phyloP scores from a whole-genome alignment of 352 stramenopile species.

The Phytophthora colocasiae region DNA sequence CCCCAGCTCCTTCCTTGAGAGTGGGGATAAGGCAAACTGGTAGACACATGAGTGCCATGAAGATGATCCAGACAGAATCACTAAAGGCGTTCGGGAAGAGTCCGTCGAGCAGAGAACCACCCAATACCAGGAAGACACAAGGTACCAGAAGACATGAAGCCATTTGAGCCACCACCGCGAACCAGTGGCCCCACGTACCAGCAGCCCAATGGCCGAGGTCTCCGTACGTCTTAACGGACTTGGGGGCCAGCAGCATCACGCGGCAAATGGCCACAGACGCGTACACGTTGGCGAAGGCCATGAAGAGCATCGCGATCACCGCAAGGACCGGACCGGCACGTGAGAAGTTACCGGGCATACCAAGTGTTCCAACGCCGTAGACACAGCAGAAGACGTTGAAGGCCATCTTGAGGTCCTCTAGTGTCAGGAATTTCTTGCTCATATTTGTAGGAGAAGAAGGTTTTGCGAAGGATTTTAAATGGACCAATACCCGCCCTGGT shows the following conservation, averaged over 20 bases:
- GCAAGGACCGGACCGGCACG: slow-evolving; percentile 51
- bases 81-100: slow-evolving; percentile 59
- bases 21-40: slow-evolving; percentile 64
- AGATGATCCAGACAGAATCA: slow-evolving; percentile 58
- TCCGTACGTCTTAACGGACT: slow-evolving; percentile 54
- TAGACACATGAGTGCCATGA: slow-evolving; percentile 58
- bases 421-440: slow-evolving; percentile 46
- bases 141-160: slow-evolving; percentile 54
- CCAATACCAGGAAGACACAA: slow-evolving; percentile 61
- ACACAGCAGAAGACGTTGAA: slow-evolving; percentile 44
- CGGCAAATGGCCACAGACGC: slow-evolving; percentile 54
- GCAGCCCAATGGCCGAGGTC: slow-evolving; percentile 60
- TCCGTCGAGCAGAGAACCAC: slow-evolving; percentile 43
- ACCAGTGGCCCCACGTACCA: slow-evolving; percentile 52
- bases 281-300: slow-evolving; percentile 68
- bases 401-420: slow-evolving; percentile 57
- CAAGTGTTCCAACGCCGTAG: slow-evolving; percentile 19
- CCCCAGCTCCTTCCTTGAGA: slow-evolving; percentile 59
- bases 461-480: slow-evolving; percentile 3
- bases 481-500: neutral
- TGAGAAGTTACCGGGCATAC: slow-evolving; percentile 46
- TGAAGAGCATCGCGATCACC: slow-evolving; percentile 55
- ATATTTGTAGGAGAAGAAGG: slow-evolving; percentile 20
- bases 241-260: slow-evolving; percentile 55
- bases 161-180: slow-evolving; percentile 55